A percentile compares a stretch with the other conserved stretches of the same genome.
Evolutionary conservation across 1,284 basidiomycete species (phyloP).

Genomic region (Ganoderma resinaceum): DNA sequence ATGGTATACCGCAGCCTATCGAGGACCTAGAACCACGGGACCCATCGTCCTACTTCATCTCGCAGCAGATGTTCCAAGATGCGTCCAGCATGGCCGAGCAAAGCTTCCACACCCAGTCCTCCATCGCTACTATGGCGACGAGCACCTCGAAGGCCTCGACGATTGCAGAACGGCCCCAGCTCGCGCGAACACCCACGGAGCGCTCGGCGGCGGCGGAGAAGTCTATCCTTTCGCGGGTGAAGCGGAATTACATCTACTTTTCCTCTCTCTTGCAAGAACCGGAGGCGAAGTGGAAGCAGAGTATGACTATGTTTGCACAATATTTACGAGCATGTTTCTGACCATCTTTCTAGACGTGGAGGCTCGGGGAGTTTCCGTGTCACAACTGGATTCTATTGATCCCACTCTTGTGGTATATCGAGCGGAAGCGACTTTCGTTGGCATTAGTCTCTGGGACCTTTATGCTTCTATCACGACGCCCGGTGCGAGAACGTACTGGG

Average conservation of each 20-base stretch:
- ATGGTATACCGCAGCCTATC: slow-evolving; percentile 80
- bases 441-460: slow-evolving; percentile 96
- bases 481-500: slow-evolving; percentile 87
- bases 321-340: slow-evolving; percentile 13
- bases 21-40: slow-evolving; percentile 71
- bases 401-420: slow-evolving; percentile 96
- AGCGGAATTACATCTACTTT: slow-evolving; percentile 98
- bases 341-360: slow-evolving; percentile 54
- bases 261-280: slow-evolving; percentile 97
- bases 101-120: slow-evolving; percentile 70
- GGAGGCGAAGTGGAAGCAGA: slow-evolving; percentile 95
- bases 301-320: slow-evolving; percentile 49
- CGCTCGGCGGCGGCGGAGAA: slow-evolving; percentile 75
- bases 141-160: slow-evolving; percentile 37
- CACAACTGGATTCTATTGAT: slow-evolving; percentile 97
- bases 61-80: slow-evolving; percentile 70
- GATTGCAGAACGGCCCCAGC: slow-evolving; percentile 44
- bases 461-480: slow-evolving; percentile 88
- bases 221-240: slow-evolving; percentile 83
- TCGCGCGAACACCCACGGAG: slow-evolving; percentile 48
- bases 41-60: slow-evolving; percentile 59
- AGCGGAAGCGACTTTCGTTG: slow-evolving; percentile 97
- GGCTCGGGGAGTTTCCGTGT: slow-evolving; percentile 88
- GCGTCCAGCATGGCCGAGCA: slow-evolving; percentile 72
- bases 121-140: slow-evolving; percentile 41